These are phyloP conservation scores for Fusarium scirpi DNA, from an alignment of 2,329 filamentous ascomycete genomes.

Conservation along the genomic window DNA sequence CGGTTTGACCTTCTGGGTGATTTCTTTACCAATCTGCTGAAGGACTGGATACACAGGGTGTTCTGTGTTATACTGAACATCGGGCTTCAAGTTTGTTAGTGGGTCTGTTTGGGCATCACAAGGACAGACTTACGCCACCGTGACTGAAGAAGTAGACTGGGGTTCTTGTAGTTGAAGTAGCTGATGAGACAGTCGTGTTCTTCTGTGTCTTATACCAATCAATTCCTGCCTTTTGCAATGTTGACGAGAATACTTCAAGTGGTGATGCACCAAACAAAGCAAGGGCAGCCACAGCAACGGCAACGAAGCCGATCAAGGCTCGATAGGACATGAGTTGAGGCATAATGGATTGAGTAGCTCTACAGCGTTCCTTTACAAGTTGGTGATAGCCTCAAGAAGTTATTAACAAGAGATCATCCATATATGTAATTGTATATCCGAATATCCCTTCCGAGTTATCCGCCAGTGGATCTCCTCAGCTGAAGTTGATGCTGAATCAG, in stretches of 20 bases:
- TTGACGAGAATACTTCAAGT: conserved; percentile 38
- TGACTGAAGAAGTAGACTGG: conserved; percentile 65
- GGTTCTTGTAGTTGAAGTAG: conserved; percentile 30
- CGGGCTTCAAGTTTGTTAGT: conserved; percentile 58
- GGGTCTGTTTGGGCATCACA: background rate
- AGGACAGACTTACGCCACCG: conserved; percentile 57
- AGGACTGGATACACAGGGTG: conserved; percentile 76
- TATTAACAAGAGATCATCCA: background rate
- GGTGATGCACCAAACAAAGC: conserved; percentile 42
- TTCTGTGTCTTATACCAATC: conserved; percentile 32
- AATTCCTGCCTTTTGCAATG: conserved; percentile 39
- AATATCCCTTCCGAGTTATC: conserved; percentile 40
- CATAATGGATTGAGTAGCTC: conserved; percentile 27
- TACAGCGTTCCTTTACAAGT: background rate
- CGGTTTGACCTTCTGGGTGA: conserved; percentile 76
- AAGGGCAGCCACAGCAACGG: conserved; percentile 40
- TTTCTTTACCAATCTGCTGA: conserved; percentile 74
- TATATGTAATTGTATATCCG: conserved; percentile 40
- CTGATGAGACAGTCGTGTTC: conserved; percentile 10
- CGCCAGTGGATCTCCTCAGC: conserved; percentile 33
- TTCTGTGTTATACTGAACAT: conserved; percentile 74
- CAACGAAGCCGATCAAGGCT: conserved; percentile 38
- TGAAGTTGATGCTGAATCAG: conserved; percentile 40
- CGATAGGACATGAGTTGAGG: conserved; percentile 37
- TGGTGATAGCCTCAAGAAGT: background rate